phyloP scores from a whole-genome alignment of 2,329 filamentous ascomycete genomes.

The Sporothrix pseudoabietina region DNA sequence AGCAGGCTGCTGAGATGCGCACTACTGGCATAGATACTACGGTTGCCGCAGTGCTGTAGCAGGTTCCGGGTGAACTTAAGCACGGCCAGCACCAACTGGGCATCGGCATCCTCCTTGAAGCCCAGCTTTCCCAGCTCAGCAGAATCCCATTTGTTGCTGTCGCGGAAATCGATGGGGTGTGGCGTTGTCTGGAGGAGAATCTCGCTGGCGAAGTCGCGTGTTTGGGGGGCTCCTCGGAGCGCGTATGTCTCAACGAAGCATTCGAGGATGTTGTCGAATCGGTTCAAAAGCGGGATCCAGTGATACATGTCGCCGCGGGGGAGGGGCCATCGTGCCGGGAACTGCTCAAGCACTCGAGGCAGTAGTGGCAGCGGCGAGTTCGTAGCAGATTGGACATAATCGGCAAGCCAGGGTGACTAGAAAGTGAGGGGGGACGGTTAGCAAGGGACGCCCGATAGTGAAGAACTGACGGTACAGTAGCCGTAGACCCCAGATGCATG shows the following conservation, averaged over 20 bases:
- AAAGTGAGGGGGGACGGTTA: background rate
- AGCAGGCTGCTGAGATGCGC: conserved; percentile 84
- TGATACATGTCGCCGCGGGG: conserved; percentile 95
- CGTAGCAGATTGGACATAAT: conserved; percentile 73
- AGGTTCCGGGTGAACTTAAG: conserved; percentile 85
- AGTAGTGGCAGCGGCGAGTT: conserved; percentile 73
- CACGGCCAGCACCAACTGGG: conserved; percentile 75
- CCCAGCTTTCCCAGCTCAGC: conserved; percentile 59
- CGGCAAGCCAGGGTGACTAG: conserved; percentile 83
- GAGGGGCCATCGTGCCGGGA: conserved; percentile 91
- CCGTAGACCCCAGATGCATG: background rate
- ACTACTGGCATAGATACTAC: conserved; percentile 95
- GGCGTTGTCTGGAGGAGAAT: conserved; percentile 63
- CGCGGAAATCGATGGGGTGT: conserved; percentile 52
- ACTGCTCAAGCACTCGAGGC: conserved; percentile 73
- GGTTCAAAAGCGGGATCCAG: conserved; percentile 93
- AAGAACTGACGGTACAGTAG: background rate
- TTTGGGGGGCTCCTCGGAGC: conserved; percentile 78
- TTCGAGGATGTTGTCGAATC: conserved; percentile 87
- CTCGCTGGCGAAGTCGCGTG: conserved; percentile 69
- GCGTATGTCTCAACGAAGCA: conserved; percentile 78
- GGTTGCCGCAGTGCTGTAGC: conserved; percentile 92
- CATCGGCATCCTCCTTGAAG: conserved; percentile 75
- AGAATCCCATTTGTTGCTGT: conserved; percentile 51
- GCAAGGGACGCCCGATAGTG: background rate